phyloP scores from a whole-genome alignment of 208 protist genomes.

The Herpetomonas samuelpessoai region DNA sequence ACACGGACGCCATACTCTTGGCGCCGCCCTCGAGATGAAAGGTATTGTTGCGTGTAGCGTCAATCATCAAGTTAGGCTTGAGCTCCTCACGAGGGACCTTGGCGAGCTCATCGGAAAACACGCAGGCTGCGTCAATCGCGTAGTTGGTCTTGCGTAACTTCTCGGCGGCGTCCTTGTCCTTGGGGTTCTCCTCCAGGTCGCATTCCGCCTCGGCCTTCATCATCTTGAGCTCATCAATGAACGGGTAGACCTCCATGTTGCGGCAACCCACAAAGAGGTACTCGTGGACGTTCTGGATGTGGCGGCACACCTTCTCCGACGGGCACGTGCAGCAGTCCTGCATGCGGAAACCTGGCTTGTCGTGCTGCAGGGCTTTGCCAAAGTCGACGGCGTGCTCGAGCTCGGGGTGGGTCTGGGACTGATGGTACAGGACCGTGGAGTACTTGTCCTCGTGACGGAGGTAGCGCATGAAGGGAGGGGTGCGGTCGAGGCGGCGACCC shows the following conservation, averaged over 20 bases:
- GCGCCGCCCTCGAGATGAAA: too few species aligned
- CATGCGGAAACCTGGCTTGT: conserved; percentile 46
- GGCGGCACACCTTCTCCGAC: conserved; percentile 71
- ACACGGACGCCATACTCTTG: too few species aligned
- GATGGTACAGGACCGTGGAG: conserved; percentile 51
- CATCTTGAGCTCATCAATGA: conserved; percentile 65
- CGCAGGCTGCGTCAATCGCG: conserved; percentile 62
- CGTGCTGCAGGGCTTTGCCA: conserved; percentile 42
- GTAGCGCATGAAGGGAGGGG: conserved; percentile 81
- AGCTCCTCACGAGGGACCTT: conserved; percentile 52
- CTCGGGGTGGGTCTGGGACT: conserved; percentile 70
- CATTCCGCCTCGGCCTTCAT: conserved; percentile 53
- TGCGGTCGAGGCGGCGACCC: conserved; percentile 44
- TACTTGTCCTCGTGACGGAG: conserved; percentile 69
- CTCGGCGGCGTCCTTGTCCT: conserved; percentile 22
- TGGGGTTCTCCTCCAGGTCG: conserved; percentile 30
- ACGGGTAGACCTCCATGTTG: conserved; percentile 66
- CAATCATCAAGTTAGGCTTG: conserved; percentile 78
- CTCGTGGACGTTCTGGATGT: conserved; percentile 88
- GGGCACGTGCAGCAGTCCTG: conserved; percentile 76
- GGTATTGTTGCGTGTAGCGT: too few species aligned
- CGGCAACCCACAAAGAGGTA: conserved; percentile 80
- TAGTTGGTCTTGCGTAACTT: conserved; percentile 29
- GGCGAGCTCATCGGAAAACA: conserved; percentile 62
- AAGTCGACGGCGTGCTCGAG: conserved; percentile 72